phyloP scores from a whole-genome alignment of 768 basidiomycete genomes.

The Trametes cubensis region DNA sequence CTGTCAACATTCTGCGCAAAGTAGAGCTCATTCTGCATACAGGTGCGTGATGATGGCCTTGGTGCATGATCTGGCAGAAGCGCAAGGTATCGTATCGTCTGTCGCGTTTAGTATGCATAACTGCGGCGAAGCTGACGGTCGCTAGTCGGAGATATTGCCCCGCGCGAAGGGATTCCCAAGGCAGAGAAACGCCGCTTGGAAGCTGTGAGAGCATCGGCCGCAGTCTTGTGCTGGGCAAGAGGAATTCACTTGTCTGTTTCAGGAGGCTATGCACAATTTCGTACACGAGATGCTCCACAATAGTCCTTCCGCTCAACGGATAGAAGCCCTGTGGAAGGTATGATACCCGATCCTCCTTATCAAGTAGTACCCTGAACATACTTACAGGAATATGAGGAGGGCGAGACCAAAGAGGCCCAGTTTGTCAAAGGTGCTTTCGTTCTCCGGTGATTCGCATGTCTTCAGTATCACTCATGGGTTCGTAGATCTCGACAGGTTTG shows the following conservation, averaged over 20 bases:
- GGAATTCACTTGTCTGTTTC: conserved; percentile 2
- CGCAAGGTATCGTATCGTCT: conserved; percentile 59
- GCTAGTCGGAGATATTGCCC: conserved; percentile 91
- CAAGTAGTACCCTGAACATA: neutral
- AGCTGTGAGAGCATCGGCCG: conserved; percentile 45
- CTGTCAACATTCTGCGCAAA: neutral
- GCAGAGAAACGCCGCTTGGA: conserved; percentile 79
- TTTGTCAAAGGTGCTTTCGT: conserved; percentile 76
- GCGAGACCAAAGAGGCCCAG: conserved; percentile 68
- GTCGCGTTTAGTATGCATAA: neutral
- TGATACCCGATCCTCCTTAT: neutral
- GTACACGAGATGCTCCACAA: conserved; percentile 86
- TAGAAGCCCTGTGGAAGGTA: conserved; percentile 74
- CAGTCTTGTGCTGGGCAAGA: no score
- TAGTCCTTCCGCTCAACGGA: conserved; percentile 66
- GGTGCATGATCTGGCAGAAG: conserved; percentile 96
- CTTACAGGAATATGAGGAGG: conserved; percentile 81
- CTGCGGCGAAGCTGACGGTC: neutral
- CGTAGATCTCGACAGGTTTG: conserved; percentile 81
- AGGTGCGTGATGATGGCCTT: conserved; percentile 89
- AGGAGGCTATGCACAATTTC: conserved; percentile 93
- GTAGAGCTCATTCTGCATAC: neutral
- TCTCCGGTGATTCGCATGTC: neutral
- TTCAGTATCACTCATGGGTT: neutral
- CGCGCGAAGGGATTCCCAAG: conserved; percentile 83